Percentiles rank a stretch among this genome's conserved stretches.
phyloP scores from a whole-genome alignment of 2,329 filamentous ascomycete genomes.

The Colletotrichum sp. region DNA sequence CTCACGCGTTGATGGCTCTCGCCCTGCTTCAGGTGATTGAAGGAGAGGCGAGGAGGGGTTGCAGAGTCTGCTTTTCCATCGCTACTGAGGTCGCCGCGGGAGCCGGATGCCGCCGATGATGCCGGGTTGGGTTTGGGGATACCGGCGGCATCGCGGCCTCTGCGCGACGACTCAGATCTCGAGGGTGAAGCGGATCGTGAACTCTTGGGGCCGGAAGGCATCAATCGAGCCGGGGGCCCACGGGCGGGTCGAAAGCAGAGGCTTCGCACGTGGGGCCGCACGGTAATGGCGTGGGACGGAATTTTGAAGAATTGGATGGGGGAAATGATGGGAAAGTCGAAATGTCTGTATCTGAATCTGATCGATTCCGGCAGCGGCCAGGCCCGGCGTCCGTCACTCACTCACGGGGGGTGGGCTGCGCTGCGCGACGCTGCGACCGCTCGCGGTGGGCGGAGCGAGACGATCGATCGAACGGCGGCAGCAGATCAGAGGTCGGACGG shows the following conservation, averaged over 20 bases:
- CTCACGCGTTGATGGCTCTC: conserved; percentile 16
- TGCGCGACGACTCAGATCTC: conserved; percentile 2
- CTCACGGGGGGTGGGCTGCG: not conserved
- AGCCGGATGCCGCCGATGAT: not conserved
- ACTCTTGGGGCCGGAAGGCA: conserved; percentile 16
- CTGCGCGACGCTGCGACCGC: not conserved
- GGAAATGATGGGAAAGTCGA: not conserved
- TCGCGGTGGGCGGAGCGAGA: not conserved
- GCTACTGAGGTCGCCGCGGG: not conserved
- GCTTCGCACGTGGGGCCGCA: not conserved
- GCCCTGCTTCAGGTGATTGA: conserved; percentile 14
- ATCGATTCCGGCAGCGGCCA: not conserved
- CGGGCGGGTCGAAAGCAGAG: not conserved
- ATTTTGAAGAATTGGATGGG: not conserved
- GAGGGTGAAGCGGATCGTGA: conserved; percentile 11
- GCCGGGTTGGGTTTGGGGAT: not conserved
- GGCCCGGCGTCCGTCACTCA: not conserved
- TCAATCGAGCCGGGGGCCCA: conserved; percentile 15
- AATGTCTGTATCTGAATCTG: not conserved
- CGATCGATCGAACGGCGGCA: not conserved
- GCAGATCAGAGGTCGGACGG: not conserved
- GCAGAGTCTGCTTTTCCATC: not conserved
- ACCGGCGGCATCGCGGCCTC: not conserved
- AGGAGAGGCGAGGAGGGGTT: not conserved
- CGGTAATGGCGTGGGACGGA: not conserved